Base-by-base conservation (phyloP, 148 eudicot species). In the Chenopodium quinoa region DNA sequence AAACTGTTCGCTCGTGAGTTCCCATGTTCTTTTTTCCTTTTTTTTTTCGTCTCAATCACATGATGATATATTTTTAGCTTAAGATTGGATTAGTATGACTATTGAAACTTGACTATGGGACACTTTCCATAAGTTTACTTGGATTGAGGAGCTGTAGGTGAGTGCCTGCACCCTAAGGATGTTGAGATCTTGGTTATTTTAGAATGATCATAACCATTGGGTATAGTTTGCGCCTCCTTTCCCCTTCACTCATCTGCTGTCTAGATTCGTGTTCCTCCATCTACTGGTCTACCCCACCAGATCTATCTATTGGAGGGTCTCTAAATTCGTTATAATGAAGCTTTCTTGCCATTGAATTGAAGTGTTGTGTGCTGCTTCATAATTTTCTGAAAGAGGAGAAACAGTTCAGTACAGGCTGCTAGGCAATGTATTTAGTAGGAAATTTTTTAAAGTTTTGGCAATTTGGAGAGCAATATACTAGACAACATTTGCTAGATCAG, bases 1-100 rank as follows among this genome's bases (percentile, higher is more conserved):
- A 96, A 79, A 90, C 93, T 80, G 99, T 96, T 83, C 93, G 99
- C 84, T 77, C 83, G 99, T 96, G 87, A 93, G 95, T 91, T 80
- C 79, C 44, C 52, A 67, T 78, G 76, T 77, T 17, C 66, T 74
- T 58, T 79, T 14, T 65, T 9, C 71, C 71, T 52, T 56, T 29
- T 48, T 25, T 74, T 13, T 80, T 66, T 40, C 60, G 22, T 58
- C 32, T 73, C 20, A 46, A 32, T 74, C 16, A 60, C 20, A n/a
- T 76, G 3, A 47, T 80, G 31, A 34, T 72, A 14, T 22, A 40
- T 77, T 47, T 44, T 44, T 46, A 72, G 47, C 29, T 40, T 44
- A 46, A 19, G n/a, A 9, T 9, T 72, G 25, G 47, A 76, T 11
- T 31, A 31, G 27, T 76, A n/a, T 25, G 19, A 60, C 19, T 58